Evolutionary conservation across 2,329 filamentous ascomycete species (phyloP).

Genomic region (Claviceps sp.): DNA sequence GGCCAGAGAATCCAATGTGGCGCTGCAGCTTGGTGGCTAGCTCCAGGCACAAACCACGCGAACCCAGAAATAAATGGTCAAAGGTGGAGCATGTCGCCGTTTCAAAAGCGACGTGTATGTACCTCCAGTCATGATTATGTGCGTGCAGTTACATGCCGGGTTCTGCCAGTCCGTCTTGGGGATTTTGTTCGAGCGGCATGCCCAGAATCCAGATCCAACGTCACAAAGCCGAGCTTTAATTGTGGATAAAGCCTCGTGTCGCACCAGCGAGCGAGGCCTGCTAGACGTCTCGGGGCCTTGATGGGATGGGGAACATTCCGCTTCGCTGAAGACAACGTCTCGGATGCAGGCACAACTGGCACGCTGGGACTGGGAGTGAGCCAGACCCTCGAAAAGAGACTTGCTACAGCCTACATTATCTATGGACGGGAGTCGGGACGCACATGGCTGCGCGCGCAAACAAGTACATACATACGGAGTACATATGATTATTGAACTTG

Average conservation of each 20-base stretch:
- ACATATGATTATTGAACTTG: too few relatives aligned
- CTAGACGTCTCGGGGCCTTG: not conserved
- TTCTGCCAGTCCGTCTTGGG: not conserved
- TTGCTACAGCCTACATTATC: too few relatives aligned
- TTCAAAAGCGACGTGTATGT: not conserved
- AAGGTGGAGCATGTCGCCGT: not conserved
- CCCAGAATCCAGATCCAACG: not conserved
- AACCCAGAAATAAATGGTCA: not conserved
- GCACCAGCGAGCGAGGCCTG: not conserved
- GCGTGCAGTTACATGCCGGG: not conserved
- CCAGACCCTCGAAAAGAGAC: too few relatives aligned
- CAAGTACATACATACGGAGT: too few relatives aligned
- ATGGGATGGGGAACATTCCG: not conserved
- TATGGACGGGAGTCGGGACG: too few relatives aligned
- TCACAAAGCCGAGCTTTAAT: not conserved
- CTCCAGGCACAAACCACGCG: constrained; percentile 3
- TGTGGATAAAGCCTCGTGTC: constrained; percentile 1
- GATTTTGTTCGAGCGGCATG: not conserved
- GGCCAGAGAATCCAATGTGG: not conserved
- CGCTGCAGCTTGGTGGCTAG: not conserved
- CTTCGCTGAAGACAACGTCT: not conserved
- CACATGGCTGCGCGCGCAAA: too few relatives aligned
- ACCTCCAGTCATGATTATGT: not conserved
- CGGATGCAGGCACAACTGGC: too few relatives aligned
- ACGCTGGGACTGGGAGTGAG: too few relatives aligned